Base-by-base conservation (phyloP, 192 early-diverging fungal species). In the Gaertneriomyces sp. region DNA sequence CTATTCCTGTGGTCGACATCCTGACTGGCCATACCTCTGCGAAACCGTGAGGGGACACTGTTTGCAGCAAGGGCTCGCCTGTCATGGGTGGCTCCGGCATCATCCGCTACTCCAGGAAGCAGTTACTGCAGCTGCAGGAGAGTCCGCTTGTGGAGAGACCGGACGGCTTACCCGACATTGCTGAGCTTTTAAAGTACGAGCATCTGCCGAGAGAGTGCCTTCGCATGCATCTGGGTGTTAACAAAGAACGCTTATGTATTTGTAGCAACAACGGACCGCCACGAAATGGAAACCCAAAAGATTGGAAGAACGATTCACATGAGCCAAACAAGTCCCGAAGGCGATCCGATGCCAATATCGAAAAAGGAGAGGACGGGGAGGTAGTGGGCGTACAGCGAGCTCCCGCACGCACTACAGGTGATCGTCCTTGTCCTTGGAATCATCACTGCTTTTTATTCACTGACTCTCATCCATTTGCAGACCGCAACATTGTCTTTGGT, bases 401-500 rank as follows among this genome's bases (percentile, higher is more conserved):
- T 33, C 25, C 25, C 25, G 25, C 25, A 33, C 25, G 25, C 25
- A 33, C 25, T 33, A 33, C 25, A 33, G 25, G 25, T 33, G 25
- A 33, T 33, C 25, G 1, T 33, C 25, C 25, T 33, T 33, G 1
- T 33, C 25, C 2, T 33, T 33, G 25, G 25, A 33, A 33, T 11
- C 14, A 49, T 14, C 16, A 14, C 14, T 57, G 11, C 16, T 38
- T 14, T 57, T 38, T 6, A 14, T 16, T 16, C 12, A 14, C 55
- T 57, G 55, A n/a, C 3, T 5, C 55, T 57, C 14, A 4, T 14
- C 40, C 10, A 41, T 7, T 61, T 33, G 20, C 60, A 73, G 71
- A 73, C 11, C 60, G 63, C 33, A 63, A 51, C 11, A 6, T 73
- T 40, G 65, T 73, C 5, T 73, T 73, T 63, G 71, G 71, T 14